phyloP scores from a whole-genome alignment of 2,329 filamentous ascomycete species.

The Xylariaceae sp. region DNA sequence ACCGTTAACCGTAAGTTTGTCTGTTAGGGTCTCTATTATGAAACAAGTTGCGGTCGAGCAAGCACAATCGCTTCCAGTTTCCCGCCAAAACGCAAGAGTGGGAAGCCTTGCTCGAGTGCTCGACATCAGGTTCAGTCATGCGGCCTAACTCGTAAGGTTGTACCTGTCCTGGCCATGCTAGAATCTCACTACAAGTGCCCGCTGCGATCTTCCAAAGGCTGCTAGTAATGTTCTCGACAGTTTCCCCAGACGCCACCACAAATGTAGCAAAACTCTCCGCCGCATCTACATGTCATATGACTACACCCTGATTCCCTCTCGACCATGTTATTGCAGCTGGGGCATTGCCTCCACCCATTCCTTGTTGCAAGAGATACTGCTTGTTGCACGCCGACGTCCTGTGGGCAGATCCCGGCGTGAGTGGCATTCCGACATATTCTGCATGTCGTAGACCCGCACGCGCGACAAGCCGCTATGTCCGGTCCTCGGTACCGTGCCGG shows the following conservation, averaged over 20 bases:
- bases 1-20: too few relatives aligned
- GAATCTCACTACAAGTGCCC: background rate
- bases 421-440: constrained; percentile 17
- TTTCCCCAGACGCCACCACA: constrained; percentile 17
- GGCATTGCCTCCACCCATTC: constrained; percentile 15
- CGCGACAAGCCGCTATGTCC: constrained; percentile 12
- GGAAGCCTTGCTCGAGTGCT: too few relatives aligned
- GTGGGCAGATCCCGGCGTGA: constrained; percentile 16
- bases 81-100: too few relatives aligned
- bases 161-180: too few relatives aligned
- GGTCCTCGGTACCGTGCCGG: constrained; percentile 13
- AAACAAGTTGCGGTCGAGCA: too few relatives aligned
- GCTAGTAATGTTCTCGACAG: constrained; percentile 3
- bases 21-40: too few relatives aligned
- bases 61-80: too few relatives aligned
- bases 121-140: too few relatives aligned
- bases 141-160: too few relatives aligned
- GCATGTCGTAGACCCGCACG: constrained; percentile 13
- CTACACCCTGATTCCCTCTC: constrained; percentile 11
- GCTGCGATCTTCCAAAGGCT: constrained; percentile 4
- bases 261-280: constrained; percentile 19
- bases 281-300: constrained; percentile 20
- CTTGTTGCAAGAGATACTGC: constrained; percentile 11
- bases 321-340: constrained; percentile 15
- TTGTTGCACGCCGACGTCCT: constrained; percentile 16